Evolutionary conservation across 148 eudicot genomes (phyloP), one percentile per base, ranked within the genome.

Genomic region (Camellia lanceoleosa): DNA sequence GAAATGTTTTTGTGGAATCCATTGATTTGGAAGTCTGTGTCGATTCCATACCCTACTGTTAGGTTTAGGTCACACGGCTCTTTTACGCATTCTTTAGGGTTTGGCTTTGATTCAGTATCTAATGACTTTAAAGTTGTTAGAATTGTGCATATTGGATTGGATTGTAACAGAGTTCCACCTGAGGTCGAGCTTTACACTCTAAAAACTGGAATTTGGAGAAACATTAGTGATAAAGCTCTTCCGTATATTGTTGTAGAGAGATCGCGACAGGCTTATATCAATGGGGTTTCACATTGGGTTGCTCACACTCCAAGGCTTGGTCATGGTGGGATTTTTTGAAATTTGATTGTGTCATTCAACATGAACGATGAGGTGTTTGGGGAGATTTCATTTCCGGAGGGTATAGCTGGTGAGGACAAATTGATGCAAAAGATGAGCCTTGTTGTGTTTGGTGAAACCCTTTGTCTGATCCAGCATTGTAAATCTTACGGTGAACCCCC

Each of bases 61-160:
- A 60, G 16, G 5, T 46, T 44, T 30, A 0, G 0, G 15, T 42
- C 47, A 3, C 23, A 61, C 18, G 77, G 71, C 18, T 8, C 7
- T 2, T 80, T 19, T 72, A 43, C 13, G 7, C 30, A 60, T 66
- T n/a, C 52, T 60, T 23, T 80, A 16, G 77, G 82, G 23, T 80
- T 80, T 19, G 82, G 82, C 10, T 80, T 80, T 61, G 71, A 80
- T n/a, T 23, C 66, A 41, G 1, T 60, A 13, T 47, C 69, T 9
- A 72, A 80, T 49, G 82, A 80, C 61, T 80, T 58, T 61, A 80
- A 80, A 54, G 67, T 69, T 5, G 74, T 79, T 55, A 61, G 81
- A 14, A 42, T 79, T n/a, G 47, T 65, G 47, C 15, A 72, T 38
- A 30, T 62, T 20, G 23, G 47, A 7, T 47, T 47, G 51, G 7